These are phyloP conservation scores for Xylariaceae sp. DNA, from an alignment of 2,329 filamentous ascomycete genomes.

Conservation along the genomic window DNA sequence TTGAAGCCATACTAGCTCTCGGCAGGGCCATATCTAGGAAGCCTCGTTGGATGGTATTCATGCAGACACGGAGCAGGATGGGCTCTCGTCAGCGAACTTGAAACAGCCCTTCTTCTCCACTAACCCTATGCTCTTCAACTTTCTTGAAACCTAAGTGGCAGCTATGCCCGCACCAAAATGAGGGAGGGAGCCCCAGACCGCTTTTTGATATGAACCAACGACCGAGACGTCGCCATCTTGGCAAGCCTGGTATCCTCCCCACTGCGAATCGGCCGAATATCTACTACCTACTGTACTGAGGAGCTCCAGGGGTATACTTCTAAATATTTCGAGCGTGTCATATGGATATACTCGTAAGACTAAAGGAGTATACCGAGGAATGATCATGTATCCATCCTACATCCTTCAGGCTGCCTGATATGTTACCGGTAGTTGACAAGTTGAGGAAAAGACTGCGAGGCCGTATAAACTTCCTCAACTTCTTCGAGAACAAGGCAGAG, in stretches of 20 bases:
- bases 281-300: not conserved
- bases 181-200: constrained; percentile 15
- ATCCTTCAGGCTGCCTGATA: no score
- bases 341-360: not conserved
- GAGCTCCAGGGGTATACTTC: not conserved
- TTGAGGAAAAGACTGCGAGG: not conserved
- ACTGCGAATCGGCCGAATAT: no score
- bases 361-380: not conserved
- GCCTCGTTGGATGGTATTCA: not conserved
- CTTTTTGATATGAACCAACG: constrained; percentile 7
- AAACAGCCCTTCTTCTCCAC: constrained; percentile 25
- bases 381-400: no score
- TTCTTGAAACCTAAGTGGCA: constrained; percentile 6
- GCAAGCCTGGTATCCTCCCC: not conserved
- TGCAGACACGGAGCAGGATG: constrained; percentile 14
- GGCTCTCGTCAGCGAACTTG: constrained; percentile 27
- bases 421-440: not conserved
- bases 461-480: constrained; percentile 6
- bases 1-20: not conserved
- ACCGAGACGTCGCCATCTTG: not conserved
- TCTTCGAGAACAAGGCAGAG: constrained; percentile 19
- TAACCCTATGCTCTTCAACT: not conserved
- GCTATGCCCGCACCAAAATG: not conserved
- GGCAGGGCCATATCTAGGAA: constrained; percentile 3
- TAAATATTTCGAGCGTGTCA: not conserved